Evolutionary conservation across 73 alveolate genomes (phyloP).

Genomic region (Paramecium bursaria): DNA sequence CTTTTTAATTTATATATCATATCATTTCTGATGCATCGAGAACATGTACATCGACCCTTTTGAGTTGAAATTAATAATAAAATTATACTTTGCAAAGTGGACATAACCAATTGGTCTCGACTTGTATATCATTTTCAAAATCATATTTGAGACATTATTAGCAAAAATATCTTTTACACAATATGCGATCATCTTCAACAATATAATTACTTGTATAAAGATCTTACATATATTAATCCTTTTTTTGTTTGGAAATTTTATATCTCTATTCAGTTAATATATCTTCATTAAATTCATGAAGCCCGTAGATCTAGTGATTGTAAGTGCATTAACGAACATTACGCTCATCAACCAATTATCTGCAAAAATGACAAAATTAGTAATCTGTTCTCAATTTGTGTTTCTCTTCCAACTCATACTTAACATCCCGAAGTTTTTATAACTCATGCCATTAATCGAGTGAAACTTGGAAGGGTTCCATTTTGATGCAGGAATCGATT

Average conservation of each 20-base stretch:
- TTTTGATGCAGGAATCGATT: no score
- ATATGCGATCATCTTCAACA: conserved; percentile 14
- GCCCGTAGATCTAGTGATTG: not conserved
- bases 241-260: not conserved
- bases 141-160: conserved; percentile 20
- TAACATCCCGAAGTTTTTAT: no score
- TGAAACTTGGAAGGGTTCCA: no score
- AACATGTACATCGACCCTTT: conserved; percentile 21
- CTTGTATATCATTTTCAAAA: conserved; percentile 28
- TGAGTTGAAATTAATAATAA: not conserved
- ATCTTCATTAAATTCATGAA: conserved; percentile 49
- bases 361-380: conserved; percentile 42
- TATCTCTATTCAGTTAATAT: conserved; percentile 1
- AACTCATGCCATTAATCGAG: no score
- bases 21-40: conserved; percentile 47
- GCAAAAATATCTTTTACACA: conserved; percentile 42
- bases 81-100: conserved; percentile 36
- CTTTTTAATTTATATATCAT: conserved; percentile 24
- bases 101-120: not conserved
- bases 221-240: conserved; percentile 1
- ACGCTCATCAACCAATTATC: conserved; percentile 14
- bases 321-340: not conserved
- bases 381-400: no score
- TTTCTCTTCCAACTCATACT: no score
- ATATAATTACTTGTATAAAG: conserved; percentile 19